Conservation (phyloP, 495 filamentous ascomycete species). For the Aspergillus steynii region DNA sequence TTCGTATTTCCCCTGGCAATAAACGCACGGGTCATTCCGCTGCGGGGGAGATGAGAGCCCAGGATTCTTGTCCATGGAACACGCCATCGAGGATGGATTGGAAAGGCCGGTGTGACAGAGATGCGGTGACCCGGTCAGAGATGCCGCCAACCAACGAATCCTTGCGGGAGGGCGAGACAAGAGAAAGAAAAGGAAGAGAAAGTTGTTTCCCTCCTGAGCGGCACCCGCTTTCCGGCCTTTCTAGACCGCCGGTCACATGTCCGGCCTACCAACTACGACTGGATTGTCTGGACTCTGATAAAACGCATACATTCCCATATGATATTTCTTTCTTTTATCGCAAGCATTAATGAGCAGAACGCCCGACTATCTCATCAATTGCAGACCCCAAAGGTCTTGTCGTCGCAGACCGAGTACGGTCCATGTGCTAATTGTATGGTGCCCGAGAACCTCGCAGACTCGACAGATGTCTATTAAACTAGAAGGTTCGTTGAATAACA, state of each 20-base stretch:
- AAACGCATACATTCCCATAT: not conserved
- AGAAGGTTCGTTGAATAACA: constrained; percentile 21
- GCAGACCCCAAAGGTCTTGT: too few species aligned
- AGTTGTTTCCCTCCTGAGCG: not conserved
- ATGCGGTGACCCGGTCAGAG: not conserved
- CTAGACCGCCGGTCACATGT: not conserved
- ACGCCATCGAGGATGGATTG: not conserved
- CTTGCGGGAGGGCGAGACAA: not conserved
- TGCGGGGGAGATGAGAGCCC: not conserved
- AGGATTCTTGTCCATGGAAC: not conserved
- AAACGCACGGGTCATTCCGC: not conserved
- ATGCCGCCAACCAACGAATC: not conserved
- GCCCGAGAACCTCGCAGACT: constrained; percentile 26
- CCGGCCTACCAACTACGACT: not conserved
- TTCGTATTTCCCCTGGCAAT: not conserved
- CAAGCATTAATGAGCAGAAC: not conserved
- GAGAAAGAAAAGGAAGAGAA: not conserved
- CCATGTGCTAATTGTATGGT: constrained; percentile 3
- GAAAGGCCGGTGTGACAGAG: not conserved
- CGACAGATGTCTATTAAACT: constrained; percentile 28
- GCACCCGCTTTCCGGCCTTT: not conserved
- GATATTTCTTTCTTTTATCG: not conserved
- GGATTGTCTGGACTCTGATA: too few species aligned
- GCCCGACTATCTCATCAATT: not conserved
- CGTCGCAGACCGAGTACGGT: not conserved